Base-by-base conservation (phyloP, 163 green algal species). In the Chlamydomonas reinhardtii region DNA sequence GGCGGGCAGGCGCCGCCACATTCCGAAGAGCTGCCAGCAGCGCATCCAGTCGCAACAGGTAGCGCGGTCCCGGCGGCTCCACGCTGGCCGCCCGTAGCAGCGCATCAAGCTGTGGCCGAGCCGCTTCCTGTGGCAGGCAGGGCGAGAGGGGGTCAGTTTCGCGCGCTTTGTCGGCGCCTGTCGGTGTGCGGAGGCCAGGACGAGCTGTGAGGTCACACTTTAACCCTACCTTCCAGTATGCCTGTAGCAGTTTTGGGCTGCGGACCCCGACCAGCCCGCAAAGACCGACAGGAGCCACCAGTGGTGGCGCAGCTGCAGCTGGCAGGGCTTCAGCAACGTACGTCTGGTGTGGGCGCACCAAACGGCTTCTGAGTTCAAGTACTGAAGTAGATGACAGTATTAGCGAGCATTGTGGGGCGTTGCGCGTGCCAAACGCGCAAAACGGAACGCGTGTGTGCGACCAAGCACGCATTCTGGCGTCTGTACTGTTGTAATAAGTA, bases 81-180 rank as follows among this genome's bases (percentile, higher is more conserved):
- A 59, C 52, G 32, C n/a, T 56, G 29, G 72, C 52, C n/a, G 76
- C 74, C 14, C 85, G 77, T 3, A 86, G 75, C 4, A 92, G 59
- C 0, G 37, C 66, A 16, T 92, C 85, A 14, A 92, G 56, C 24
- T 59, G 85, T 16, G 89, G 82, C 16, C 84, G 79, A 0, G 32
- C 61, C 5, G 52, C 76, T 9, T 66, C 15, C 0, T 32, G 64
- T 14, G 39, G 39, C 39, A 48, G 39, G 39, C 39, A 48, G 5
- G 39, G 39, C 5, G 39, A 48, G 5, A 14, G 39, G 39, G 39
- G 39, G 5, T n/a, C n/a, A n/a, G n/a, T n/a, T n/a, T n/a, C n/a
- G n/a, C n/a, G n/a, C n/a, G n/a, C n/a, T n/a, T n/a, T n/a, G n/a
- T n/a, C n/a, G n/a, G n/a, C n/a, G n/a, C n/a, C n/a, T n/a, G n/a